phyloP scores from a whole-genome alignment of 768 basidiomycete genomes.

The Clathrus columnatus region DNA sequence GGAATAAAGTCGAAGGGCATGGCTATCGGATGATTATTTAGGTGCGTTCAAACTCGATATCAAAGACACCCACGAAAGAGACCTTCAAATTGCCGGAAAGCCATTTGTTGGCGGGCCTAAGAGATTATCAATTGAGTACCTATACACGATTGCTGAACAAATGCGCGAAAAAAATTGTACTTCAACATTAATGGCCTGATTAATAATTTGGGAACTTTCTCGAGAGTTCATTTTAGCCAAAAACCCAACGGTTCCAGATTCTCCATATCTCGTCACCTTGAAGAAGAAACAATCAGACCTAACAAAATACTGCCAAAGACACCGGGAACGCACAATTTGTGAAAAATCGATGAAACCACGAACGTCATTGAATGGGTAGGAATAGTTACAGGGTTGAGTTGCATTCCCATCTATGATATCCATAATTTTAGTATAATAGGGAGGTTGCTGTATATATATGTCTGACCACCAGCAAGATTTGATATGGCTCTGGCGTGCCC shows the following conservation, averaged over 20 bases:
- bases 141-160: too few relatives aligned
- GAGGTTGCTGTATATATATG: constrained; percentile 18
- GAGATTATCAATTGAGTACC: too few relatives aligned
- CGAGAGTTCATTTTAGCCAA: constrained; percentile 54
- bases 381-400: constrained; percentile 49
- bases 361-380: constrained; percentile 46
- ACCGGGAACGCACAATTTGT: constrained; percentile 36
- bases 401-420: constrained; percentile 23
- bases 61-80: constrained; percentile 50
- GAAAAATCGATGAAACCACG: constrained; percentile 53
- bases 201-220: constrained; percentile 40
- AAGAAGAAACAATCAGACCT: background rate
- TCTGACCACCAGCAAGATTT: too few relatives aligned
- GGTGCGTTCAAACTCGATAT: constrained; percentile 4
- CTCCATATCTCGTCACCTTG: constrained; percentile 43
- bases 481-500: constrained; percentile 49
- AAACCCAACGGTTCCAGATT: constrained; percentile 56
- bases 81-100: constrained; percentile 54
- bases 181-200: constrained; percentile 53
- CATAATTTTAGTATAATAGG: background rate
- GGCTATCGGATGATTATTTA: background rate
- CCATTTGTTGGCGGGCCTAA: constrained; percentile 61
- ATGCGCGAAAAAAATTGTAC: too few relatives aligned
- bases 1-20: constrained; percentile 38
- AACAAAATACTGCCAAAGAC: background rate